Evolutionary conservation across 805 yeast species (phyloP).

Genomic region (Isabelozyma heimii): DNA sequence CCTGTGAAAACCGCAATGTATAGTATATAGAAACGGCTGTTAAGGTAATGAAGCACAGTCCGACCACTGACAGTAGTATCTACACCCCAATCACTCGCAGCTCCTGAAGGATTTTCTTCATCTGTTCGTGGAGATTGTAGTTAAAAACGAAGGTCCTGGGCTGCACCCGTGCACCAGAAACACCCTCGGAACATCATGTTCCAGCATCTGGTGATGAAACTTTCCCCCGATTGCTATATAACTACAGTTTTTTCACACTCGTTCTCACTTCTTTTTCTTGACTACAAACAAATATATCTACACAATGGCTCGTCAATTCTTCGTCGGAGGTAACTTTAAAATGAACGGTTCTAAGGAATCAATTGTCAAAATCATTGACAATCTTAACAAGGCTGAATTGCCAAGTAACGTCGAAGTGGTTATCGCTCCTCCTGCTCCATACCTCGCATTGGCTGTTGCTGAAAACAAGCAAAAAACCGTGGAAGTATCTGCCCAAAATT

Average conservation of each 20-base stretch:
- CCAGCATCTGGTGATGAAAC: conserved; percentile 1
- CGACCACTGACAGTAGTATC: no score
- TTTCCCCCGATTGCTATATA: not conserved
- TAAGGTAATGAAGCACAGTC: no score
- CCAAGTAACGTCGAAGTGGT: conserved; percentile 87
- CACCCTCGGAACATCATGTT: not conserved
- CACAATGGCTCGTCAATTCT: conserved; percentile 80
- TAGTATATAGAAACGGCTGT: no score
- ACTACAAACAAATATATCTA: conserved; percentile 2
- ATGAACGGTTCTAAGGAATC: conserved; percentile 93
- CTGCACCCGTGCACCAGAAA: not conserved
- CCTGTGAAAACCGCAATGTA: no score
- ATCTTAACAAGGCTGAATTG: conserved; percentile 75
- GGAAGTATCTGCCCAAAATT: conserved; percentile 86
- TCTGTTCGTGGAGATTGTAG: no score
- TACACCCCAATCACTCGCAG: no score
- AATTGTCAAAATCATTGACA: conserved; percentile 77
- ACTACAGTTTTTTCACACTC: not conserved
- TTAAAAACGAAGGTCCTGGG: not conserved
- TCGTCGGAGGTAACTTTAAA: conserved; percentile 99
- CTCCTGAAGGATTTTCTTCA: no score
- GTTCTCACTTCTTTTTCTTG: conserved; percentile 1
- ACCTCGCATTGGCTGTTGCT: conserved; percentile 73
- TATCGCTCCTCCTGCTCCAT: conserved; percentile 94
- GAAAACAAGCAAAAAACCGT: conserved; percentile 70